These are phyloP conservation scores for Verticillium isaacii DNA, from an alignment of 2,329 filamentous ascomycete species.

Conservation along the genomic window DNA sequence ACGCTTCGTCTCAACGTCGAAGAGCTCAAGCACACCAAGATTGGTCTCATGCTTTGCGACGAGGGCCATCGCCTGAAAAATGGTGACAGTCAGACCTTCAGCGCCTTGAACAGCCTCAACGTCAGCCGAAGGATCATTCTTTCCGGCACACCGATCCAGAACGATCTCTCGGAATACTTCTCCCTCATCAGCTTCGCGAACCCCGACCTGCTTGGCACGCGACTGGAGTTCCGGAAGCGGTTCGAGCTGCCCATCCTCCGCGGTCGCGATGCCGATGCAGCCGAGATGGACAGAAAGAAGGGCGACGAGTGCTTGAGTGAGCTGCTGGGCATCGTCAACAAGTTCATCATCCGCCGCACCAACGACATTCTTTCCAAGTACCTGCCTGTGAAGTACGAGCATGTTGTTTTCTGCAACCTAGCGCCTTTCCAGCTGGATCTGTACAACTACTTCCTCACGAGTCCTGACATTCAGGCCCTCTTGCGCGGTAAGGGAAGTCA, in stretches of 20 bases:
- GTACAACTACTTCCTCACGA: slow-evolving; percentile 96
- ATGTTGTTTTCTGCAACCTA: slow-evolving; percentile 96
- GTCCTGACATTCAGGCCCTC: slow-evolving; percentile 87
- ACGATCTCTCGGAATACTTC: slow-evolving; percentile 98
- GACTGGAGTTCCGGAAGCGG: slow-evolving; percentile 86
- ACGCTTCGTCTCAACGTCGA: slow-evolving; percentile 88
- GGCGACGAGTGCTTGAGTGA: slow-evolving; percentile 81
- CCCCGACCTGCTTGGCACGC: slow-evolving; percentile 81
- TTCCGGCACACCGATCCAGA: slow-evolving; percentile 96
- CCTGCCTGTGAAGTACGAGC: slow-evolving; percentile 95
- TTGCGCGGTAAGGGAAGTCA: slow-evolving; percentile 92
- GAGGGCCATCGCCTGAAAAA: slow-evolving; percentile 97
- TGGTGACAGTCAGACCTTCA: slow-evolving; percentile 92
- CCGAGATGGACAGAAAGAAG: slow-evolving; percentile 73
- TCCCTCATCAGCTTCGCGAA: slow-evolving; percentile 95
- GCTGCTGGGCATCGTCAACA: slow-evolving; percentile 83
- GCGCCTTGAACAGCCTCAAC: slow-evolving; percentile 81
- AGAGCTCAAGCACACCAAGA: slow-evolving; percentile 82
- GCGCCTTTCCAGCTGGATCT: slow-evolving; percentile 88
- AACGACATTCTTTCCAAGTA: slow-evolving; percentile 99
- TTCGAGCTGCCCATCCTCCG: slow-evolving; percentile 90
- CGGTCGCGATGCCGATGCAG: slow-evolving; percentile 85
- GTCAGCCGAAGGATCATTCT: slow-evolving; percentile 90
- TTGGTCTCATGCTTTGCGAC: slow-evolving; percentile 90
- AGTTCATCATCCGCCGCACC: slow-evolving; percentile 95